phyloP scores from a whole-genome alignment of 495 filamentous ascomycete species.

The Poronia punctata region DNA sequence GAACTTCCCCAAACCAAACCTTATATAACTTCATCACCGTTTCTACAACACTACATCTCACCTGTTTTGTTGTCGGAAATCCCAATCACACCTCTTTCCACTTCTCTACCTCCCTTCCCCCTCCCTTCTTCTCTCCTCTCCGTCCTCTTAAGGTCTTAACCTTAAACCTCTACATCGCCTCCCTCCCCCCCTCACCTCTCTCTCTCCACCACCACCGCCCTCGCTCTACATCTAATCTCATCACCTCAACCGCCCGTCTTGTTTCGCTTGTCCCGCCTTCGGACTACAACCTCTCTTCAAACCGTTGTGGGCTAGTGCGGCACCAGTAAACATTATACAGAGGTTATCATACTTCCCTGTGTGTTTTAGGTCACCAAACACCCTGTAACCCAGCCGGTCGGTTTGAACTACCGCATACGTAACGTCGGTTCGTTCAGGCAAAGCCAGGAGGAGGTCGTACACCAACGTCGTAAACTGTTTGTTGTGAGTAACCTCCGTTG shows the following conservation, averaged over 20 bases:
- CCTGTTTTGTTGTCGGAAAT: constrained; percentile 10
- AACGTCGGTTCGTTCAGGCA: constrained; percentile 4
- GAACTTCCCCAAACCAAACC: constrained; percentile 6
- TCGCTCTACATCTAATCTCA: too few relatives aligned
- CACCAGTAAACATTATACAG: too few relatives aligned
- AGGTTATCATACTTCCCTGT: too few relatives aligned
- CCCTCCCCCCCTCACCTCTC: constrained; percentile 14
- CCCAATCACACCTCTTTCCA: constrained; percentile 21
- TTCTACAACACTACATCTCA: constrained; percentile 6
- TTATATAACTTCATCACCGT: constrained; percentile 15
- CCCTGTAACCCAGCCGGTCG: too few relatives aligned
- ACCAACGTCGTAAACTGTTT: constrained; percentile 1
- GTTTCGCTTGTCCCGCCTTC: too few relatives aligned
- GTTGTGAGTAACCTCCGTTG: constrained; percentile 1
- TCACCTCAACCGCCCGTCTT: too few relatives aligned
- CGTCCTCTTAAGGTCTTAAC: constrained; percentile 3
- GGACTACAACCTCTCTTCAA: too few relatives aligned
- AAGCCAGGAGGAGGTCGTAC: constrained; percentile 1
- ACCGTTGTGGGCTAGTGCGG: too few relatives aligned
- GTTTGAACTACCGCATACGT: too few relatives aligned
- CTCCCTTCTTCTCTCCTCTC: constrained; percentile 14
- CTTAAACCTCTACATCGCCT: constrained; percentile 1
- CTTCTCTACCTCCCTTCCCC: constrained; percentile 13
- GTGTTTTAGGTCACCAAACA: too few relatives aligned
- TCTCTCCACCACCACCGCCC: constrained; percentile 5